Conservation (phyloP, 106 monocot species). For the Allium fistulosum region DNA sequence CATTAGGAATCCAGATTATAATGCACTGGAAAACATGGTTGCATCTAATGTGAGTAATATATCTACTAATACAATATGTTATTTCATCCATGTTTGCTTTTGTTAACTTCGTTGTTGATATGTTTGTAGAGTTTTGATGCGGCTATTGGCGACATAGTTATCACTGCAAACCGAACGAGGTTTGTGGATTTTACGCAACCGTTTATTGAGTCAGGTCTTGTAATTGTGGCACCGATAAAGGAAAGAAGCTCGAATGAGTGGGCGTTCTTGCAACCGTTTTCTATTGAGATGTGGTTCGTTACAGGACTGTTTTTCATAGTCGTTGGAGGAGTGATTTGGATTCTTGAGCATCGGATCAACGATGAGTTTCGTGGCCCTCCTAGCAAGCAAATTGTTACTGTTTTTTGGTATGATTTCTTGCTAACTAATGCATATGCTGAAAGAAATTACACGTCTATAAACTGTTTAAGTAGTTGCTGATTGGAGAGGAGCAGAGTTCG, state of each 20-base stretch:
- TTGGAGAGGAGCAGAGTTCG: no score
- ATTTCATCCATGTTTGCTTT: neutral
- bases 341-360: constrained; percentile 82
- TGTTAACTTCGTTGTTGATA: no score
- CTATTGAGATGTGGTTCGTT: constrained; percentile 60
- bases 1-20: constrained; percentile 53
- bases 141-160: constrained; percentile 72
- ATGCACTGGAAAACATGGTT: constrained; percentile 39
- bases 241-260: constrained; percentile 35
- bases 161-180: constrained; percentile 57
- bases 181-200: constrained; percentile 86
- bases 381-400: constrained; percentile 55
- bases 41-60: constrained; percentile 44
- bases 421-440: no score
- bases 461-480: no score
- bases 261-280: constrained; percentile 88
- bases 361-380: constrained; percentile 86
- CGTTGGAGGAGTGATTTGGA: constrained; percentile 68
- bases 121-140: constrained; percentile 59
- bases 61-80: neutral
- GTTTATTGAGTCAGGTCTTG: constrained; percentile 71
- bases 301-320: constrained; percentile 56
- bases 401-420: constrained; percentile 40
- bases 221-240: constrained; percentile 44
- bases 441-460: no score